Conservation (phyloP, 129 eudicot genomes). For the Flaveria linearis region DNA sequence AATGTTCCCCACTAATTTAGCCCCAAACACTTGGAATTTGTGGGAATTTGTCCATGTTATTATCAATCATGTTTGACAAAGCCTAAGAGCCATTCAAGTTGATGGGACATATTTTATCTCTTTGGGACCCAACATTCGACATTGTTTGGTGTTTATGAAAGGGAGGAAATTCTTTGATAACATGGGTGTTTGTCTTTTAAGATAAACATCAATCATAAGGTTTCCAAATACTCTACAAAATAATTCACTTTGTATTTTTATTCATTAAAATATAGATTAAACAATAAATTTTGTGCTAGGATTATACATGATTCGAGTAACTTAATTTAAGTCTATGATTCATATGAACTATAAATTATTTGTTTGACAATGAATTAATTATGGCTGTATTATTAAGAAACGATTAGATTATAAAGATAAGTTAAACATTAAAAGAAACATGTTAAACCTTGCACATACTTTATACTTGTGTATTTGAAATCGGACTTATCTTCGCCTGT, state of each 20-base stretch:
- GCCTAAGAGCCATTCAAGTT: constrained; percentile 45
- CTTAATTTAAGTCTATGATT: neutral
- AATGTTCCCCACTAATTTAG: constrained; percentile 36
- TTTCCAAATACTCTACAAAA: constrained; percentile 17
- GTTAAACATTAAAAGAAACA: no score
- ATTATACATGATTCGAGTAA: neutral
- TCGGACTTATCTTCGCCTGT: no score
- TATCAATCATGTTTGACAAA: constrained; percentile 26
- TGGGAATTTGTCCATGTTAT: constrained; percentile 45
- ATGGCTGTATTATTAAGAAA: no score
- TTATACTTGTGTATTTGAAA: no score
- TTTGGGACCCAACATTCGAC: constrained; percentile 37
- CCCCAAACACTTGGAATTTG: constrained; percentile 42
- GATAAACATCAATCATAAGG: constrained; percentile 33
- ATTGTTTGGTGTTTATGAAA: constrained; percentile 43
- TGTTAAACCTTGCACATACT: no score
- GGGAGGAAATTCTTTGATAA: constrained; percentile 38
- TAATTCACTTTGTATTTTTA: constrained; percentile 3
- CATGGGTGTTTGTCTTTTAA: constrained; percentile 41
- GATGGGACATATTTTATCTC: constrained; percentile 38
- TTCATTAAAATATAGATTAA: neutral
- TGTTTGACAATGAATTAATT: no score
- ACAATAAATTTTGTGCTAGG: neutral
- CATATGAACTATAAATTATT: neutral
- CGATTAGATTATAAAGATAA: no score